phyloP scores from a whole-genome alignment of 2,329 filamentous ascomycete species.

The Sordariomycetes sp. region DNA sequence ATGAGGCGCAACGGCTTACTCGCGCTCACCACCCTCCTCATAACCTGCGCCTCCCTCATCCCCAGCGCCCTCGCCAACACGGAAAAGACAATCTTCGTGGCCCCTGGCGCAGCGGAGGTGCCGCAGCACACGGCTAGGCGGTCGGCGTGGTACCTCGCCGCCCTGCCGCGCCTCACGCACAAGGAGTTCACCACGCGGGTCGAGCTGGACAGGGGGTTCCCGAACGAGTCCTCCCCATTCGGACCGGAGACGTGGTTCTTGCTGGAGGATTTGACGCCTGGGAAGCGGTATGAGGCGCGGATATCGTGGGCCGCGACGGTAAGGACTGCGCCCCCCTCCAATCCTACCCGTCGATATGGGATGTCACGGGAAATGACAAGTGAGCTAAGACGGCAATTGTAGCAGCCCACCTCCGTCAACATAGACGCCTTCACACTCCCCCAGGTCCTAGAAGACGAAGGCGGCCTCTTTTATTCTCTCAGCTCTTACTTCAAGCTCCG shows the following conservation, averaged over 20 bases:
- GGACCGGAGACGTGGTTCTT: constrained; percentile 68
- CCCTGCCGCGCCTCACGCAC: constrained; percentile 52
- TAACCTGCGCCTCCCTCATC: constrained; percentile 8
- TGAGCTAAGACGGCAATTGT: background rate
- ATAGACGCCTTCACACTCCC: constrained; percentile 51
- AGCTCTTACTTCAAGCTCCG: background rate
- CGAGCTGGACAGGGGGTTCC: constrained; percentile 54
- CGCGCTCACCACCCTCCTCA: constrained; percentile 1
- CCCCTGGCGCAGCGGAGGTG: constrained; percentile 45
- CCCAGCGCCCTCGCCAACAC: constrained; percentile 49
- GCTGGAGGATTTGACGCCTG: constrained; percentile 54
- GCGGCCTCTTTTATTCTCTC: constrained; percentile 26
- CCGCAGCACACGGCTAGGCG: constrained; percentile 19
- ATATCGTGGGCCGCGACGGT: constrained; percentile 91
- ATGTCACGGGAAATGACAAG: background rate
- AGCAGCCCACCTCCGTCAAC: constrained; percentile 80
- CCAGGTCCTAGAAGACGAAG: constrained; percentile 36
- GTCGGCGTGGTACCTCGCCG: constrained; percentile 34
- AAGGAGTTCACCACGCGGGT: constrained; percentile 42
- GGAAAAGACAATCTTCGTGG: constrained; percentile 83
- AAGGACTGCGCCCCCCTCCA: constrained; percentile 22
- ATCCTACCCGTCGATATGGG: background rate
- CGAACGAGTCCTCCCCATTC: constrained; percentile 32
- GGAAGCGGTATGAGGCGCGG: constrained; percentile 77
- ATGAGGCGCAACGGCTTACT: background rate